Evolutionary conservation across 2,329 filamentous ascomycete species (phyloP).

Genomic region (Blastomyces parvus): DNA sequence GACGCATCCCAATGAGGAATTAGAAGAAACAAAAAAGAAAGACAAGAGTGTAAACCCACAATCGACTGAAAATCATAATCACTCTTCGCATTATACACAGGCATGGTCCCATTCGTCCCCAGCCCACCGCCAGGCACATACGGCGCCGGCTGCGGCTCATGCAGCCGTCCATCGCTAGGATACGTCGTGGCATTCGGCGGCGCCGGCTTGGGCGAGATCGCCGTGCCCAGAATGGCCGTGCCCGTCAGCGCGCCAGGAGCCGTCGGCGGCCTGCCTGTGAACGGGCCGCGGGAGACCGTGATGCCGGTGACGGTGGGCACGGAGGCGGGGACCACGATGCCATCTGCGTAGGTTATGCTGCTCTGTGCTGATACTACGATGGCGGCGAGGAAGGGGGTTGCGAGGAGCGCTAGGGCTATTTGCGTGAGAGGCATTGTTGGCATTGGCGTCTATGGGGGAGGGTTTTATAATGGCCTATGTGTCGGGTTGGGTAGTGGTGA

Average conservation of each 20-base stretch:
- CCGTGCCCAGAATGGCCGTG: slow-evolving; percentile 43
- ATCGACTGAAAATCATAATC: slow-evolving; percentile 79
- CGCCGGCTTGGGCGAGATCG: slow-evolving; percentile 50
- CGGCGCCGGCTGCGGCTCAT: slow-evolving; percentile 58
- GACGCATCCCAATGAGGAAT: not conserved
- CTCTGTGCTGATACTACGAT: not conserved
- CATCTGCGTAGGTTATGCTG: slow-evolving; percentile 12
- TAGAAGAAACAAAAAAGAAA: not conserved
- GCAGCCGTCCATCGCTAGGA: slow-evolving; percentile 59
- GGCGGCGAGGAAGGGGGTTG: not conserved
- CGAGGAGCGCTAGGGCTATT: not conserved
- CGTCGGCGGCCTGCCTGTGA: slow-evolving; percentile 54
- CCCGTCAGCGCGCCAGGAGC: slow-evolving; percentile 59
- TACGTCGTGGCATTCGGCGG: slow-evolving; percentile 58
- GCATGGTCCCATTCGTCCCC: slow-evolving; percentile 66
- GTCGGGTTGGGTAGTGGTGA: not conserved
- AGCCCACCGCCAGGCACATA: slow-evolving; percentile 64
- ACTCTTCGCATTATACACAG: slow-evolving; percentile 66
- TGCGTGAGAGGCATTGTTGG: not conserved
- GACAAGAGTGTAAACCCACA: slow-evolving; percentile 20
- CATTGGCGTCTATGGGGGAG: not conserved
- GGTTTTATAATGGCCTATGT: not conserved
- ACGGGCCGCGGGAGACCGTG: slow-evolving; percentile 51
- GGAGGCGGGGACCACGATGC: slow-evolving; percentile 11
- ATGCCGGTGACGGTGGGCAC: slow-evolving; percentile 10